Base-by-base conservation (phyloP, 305 asterid species). In the Fraxinus baroniana region DNA sequence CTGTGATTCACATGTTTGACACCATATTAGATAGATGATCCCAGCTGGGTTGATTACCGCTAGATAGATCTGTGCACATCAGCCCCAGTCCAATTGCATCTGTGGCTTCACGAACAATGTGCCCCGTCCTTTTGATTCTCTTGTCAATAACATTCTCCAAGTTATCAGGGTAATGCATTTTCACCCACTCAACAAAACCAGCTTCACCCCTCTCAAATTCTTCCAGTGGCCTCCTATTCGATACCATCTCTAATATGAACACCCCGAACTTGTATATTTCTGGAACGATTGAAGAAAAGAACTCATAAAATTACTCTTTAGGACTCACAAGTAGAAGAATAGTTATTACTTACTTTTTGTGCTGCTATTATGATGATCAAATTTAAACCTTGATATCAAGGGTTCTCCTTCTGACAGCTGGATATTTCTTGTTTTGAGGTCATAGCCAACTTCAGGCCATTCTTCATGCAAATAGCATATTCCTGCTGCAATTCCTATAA, bases 181-280 rank as follows among this genome's bases (percentile, higher is more conserved):
- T 88, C 83, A 86, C 83, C 91, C 91, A 90, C 78, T 89, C 91
- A 13, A 88, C 55, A 52, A 91, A 84, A 3, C 86, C 87, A 5
- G 80, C 52, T 52, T 88, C 91, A 5, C 68, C 85, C 68, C 44
- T 33, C 76, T 79, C 88, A 7, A 85, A 83, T 15, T 84, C 93
- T 74, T 84, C 84, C 75, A 15, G 3, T 1, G 86, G 77, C 78
- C 89, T 84, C 86, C 81, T 85, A 18, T 81, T 86, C 13, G 91
- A 85, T 8, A 87, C 88, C 60, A 80, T 89, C 85, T 91, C 92
- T 77, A 91, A 5, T 24, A 91, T 20, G 3, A 91, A 80, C 86
- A 90, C 74, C 33, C 93, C 93, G 17, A 91, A 87, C 73, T 79
- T 86, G 82, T 82, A 75, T 1, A 81, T 82, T 10, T 77, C 93